Base-by-base conservation (phyloP, 495 filamentous ascomycete species). In the Lineolata rhizophorae region DNA sequence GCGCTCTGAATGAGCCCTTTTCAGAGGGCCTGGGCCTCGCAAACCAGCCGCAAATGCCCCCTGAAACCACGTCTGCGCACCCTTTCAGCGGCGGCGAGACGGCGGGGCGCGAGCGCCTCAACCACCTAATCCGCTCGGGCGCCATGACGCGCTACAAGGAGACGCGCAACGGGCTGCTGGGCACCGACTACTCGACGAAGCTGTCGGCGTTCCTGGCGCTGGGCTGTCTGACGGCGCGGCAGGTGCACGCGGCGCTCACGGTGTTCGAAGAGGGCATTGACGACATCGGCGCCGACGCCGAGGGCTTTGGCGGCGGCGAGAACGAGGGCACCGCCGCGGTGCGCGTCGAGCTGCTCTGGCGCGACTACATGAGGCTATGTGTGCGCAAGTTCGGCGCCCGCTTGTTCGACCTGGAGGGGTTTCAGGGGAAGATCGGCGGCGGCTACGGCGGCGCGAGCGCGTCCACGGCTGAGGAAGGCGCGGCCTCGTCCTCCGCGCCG, bases 301-400 rank as follows among this genome's bases (percentile, higher is more conserved):
- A 46, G 2, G 71, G 65, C 5, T 76, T 63, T 33, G 71, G 66
- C 6, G 75, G 72, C 2, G 66, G 73, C 2, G 67, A 77, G 41
- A 73, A 66, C 44, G 62, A 65, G 30, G 75, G 76, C n/a, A 75
- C 70, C 0, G 56, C 56, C n/a, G 54, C 49, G 3, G 56, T 80
- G 5, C 65, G 76, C 1, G 72, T 76, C 34, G 71, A 82, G 38
- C 55, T 82, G 1, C 54, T 80, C 1, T 80, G 74, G 72, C 57
- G 74, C 3, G 75, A 80, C 49, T 80, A 80, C 50, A 77, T 80
- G 64, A 57, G 70, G 0, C 61, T 82, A 9, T 71, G 71, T 36
- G 61, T 61, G 17, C 53, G 64, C 3, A 79, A 80, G 42, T 77
- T 72, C 37, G 59, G 61, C 10, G 44, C 50, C 28, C 59, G 59